Evolutionary conservation across 2,329 filamentous ascomycete genomes (phyloP).

Genomic region (Verticillium zaregamsianum): DNA sequence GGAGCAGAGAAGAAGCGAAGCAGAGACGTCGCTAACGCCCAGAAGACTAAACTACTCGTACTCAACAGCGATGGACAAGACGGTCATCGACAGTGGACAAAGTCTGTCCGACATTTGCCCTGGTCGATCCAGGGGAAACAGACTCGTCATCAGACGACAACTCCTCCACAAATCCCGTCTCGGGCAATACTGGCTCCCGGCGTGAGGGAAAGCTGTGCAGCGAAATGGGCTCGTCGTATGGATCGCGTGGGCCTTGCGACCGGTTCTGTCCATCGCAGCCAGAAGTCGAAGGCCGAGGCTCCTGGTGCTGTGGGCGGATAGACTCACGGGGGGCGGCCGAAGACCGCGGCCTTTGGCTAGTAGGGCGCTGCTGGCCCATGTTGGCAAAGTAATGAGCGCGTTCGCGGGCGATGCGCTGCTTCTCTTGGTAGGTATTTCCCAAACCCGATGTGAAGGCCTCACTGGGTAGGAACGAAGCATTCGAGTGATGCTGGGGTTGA

Average conservation of each 20-base stretch:
- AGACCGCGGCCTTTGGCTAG: not conserved
- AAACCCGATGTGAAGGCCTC: not conserved
- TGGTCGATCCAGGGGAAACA: not conserved
- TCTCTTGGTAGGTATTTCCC: not conserved
- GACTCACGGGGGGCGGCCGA: not conserved
- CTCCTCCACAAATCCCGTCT: not conserved
- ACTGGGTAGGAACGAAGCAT: not conserved
- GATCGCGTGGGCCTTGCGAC: not conserved
- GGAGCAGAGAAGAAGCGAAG: not conserved
- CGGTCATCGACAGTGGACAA: not conserved
- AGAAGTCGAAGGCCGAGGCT: not conserved
- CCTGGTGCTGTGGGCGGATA: not conserved
- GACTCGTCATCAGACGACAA: not conserved
- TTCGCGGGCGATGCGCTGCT: not conserved
- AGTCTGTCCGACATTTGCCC: not conserved
- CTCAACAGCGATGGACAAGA: not conserved
- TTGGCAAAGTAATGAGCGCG: not conserved
- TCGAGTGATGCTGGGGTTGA: not conserved
- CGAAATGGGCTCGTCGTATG: not conserved
- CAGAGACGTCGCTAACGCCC: not conserved
- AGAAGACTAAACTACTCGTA: too few species aligned
- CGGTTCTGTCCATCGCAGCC: not conserved
- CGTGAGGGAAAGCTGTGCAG: not conserved
- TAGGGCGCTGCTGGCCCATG: not conserved
- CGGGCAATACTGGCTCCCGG: not conserved